phyloP scores from a whole-genome alignment of 1,284 basidiomycete genomes.

The Amylostereum areolatum region DNA sequence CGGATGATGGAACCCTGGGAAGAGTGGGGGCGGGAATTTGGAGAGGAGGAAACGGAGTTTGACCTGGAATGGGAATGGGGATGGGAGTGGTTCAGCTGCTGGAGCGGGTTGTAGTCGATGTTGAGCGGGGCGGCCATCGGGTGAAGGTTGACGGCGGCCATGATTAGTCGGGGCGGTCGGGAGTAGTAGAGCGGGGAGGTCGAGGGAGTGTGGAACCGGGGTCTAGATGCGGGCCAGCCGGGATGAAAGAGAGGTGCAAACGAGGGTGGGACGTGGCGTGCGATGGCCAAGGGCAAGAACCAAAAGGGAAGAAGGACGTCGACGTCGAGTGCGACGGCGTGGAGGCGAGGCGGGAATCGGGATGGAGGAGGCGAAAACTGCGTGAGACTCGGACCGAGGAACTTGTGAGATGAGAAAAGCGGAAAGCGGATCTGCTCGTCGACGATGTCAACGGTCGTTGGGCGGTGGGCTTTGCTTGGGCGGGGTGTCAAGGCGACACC shows the following conservation, averaged over 20 bases:
- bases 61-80: slow-evolving; percentile 73
- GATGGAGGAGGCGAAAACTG: slow-evolving; percentile 14
- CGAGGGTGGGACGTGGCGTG: slow-evolving; percentile 19
- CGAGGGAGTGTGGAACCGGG: slow-evolving; percentile 18
- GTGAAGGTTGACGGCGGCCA: slow-evolving; percentile 72
- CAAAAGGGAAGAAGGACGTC: slow-evolving; percentile 11
- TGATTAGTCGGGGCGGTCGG: slow-evolving; percentile 24
- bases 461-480: too few relatives aligned
- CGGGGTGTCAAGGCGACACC: too few relatives aligned
- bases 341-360: slow-evolving; percentile 10
- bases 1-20: slow-evolving; percentile 56
- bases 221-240: slow-evolving; percentile 32
- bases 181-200: slow-evolving; percentile 15
- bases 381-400: slow-evolving; percentile 9
- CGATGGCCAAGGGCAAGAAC: slow-evolving; percentile 13
- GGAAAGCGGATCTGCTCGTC: too few relatives aligned
- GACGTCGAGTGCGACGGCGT: slow-evolving; percentile 7
- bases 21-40: slow-evolving; percentile 68
- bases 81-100: slow-evolving; percentile 54
- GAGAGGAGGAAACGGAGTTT: slow-evolving; percentile 67
- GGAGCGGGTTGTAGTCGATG: slow-evolving; percentile 47
- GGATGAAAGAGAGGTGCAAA: slow-evolving; percentile 11
- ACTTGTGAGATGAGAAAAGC: too few relatives aligned
- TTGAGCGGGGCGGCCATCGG: slow-evolving; percentile 58
- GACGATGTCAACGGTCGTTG: too few relatives aligned